phyloP scores from a whole-genome alignment of 352 stramenopile genomes.

The Phytophthora chlamydospora region DNA sequence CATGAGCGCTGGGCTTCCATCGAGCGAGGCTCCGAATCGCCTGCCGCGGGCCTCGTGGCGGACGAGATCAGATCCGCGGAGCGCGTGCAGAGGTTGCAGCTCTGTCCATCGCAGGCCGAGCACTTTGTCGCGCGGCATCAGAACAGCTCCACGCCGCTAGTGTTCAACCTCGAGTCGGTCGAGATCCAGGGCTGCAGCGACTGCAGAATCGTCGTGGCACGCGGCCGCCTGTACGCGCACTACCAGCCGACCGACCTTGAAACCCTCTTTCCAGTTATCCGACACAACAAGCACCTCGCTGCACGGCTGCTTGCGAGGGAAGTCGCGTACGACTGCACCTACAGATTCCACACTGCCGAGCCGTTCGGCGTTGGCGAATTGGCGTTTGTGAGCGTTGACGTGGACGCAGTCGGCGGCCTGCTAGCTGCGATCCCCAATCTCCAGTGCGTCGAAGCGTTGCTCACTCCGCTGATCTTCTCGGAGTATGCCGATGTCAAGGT shows the following conservation, averaged over 20 bases:
- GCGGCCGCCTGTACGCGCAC: slow-evolving; percentile 17
- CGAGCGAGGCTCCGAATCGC: slow-evolving; percentile 3
- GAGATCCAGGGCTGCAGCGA: slow-evolving; percentile 30
- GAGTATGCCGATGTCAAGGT: slow-evolving; percentile 9
- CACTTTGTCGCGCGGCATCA: slow-evolving; percentile 31
- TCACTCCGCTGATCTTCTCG: slow-evolving; percentile 14
- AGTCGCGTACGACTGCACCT: slow-evolving; percentile 35
- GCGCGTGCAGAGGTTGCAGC: slow-evolving; percentile 10
- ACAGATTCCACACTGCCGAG: slow-evolving; percentile 33
- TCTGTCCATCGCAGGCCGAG: slow-evolving; percentile 30
- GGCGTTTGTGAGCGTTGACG: slow-evolving; percentile 33
- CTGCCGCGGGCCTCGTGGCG: neutral
- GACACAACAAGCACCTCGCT: slow-evolving; percentile 27
- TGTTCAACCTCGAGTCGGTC: slow-evolving; percentile 34
- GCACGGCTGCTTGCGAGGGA: slow-evolving; percentile 28
- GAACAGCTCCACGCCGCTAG: slow-evolving; percentile 15
- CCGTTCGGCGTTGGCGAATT: slow-evolving; percentile 18
- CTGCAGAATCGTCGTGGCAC: slow-evolving; percentile 31
- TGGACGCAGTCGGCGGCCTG: slow-evolving; percentile 30
- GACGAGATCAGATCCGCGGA: slow-evolving; percentile 26
- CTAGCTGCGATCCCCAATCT: slow-evolving; percentile 22
- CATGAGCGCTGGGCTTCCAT: slow-evolving; percentile 29
- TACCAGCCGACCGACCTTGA: slow-evolving; percentile 24
- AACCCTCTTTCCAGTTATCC: slow-evolving; percentile 25
- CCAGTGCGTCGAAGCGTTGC: slow-evolving; percentile 31